These are phyloP conservation scores for Cystobasidiaceae sp. DNA, from an alignment of 1,284 basidiomycete species.

Conservation along the genomic window DNA sequence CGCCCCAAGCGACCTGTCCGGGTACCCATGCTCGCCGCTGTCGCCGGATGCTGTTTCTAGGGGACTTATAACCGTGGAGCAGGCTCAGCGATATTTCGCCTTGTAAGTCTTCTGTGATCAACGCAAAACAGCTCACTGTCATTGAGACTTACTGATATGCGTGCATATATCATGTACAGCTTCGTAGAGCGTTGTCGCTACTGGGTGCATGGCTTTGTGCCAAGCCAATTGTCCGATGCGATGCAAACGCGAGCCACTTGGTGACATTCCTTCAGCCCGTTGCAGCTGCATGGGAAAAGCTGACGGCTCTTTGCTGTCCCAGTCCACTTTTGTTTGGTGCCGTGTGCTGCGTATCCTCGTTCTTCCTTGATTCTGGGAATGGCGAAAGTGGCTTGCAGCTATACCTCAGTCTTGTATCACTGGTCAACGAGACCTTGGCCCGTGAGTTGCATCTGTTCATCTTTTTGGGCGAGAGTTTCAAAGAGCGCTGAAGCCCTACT, in stretches of 20 bases:
- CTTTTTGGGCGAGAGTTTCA: too few species aligned
- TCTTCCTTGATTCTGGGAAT: constrained; percentile 13
- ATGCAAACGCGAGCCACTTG: constrained; percentile 6
- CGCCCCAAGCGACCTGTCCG: background rate
- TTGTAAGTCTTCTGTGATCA: constrained; percentile 3
- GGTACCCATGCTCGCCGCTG: constrained; percentile 8
- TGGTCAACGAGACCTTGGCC: constrained; percentile 27
- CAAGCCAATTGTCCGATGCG: constrained; percentile 10
- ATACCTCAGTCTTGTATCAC: constrained; percentile 21
- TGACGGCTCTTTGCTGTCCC: background rate
- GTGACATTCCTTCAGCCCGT: background rate
- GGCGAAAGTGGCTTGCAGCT: constrained; percentile 24
- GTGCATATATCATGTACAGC: background rate
- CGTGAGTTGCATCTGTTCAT: constrained; percentile 1
- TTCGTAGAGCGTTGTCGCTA: constrained; percentile 29
- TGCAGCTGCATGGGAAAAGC: too few species aligned
- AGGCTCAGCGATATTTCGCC: constrained; percentile 26
- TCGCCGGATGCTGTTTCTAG: constrained; percentile 28
- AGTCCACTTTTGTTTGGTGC: constrained; percentile 24
- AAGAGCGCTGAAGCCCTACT: background rate
- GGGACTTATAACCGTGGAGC: constrained; percentile 27
- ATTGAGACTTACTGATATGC: background rate
- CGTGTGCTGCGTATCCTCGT: constrained; percentile 21
- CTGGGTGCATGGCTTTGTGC: constrained; percentile 30
- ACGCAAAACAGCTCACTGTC: background rate